Evolutionary conservation across 2,329 filamentous ascomycete genomes (phyloP), one percentile per base, ranked within the genome.

Genomic region (Penicillium psychrosexuale): DNA sequence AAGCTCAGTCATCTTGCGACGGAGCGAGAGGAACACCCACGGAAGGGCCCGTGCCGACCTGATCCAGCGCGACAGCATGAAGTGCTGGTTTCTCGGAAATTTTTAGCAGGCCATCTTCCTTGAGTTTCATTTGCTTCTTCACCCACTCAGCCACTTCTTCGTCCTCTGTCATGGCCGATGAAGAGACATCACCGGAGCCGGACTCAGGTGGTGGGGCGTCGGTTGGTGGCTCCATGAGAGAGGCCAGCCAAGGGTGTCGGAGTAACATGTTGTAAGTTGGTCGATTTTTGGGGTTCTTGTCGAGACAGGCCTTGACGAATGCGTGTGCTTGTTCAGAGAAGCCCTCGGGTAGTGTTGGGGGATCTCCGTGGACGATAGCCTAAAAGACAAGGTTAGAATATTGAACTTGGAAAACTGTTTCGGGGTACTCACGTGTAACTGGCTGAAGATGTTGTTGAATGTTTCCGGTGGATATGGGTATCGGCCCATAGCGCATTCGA

Each of bases 281-380:
- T n/a, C 94, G 86, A 56, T 95, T 84, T 63, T 90, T 89, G 8
- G 94, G 90, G 22, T 90, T 88, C 74, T 99, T 99, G 79, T 97
- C 91, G 44, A 99, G 80, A 71, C 94, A 97, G 42, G 87, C 87
- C 37, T 83, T 82, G 24, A 99, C 93, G 75, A 99, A 99, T 65
- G 93, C 88, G 53, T 86, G 87, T 2, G 93, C 91, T 6, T 84
- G 81, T 53, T 88, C 82, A 0, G 92, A 94, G 72, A 89, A 99
- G 27, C 84, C 86, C 53, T 89, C 84, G 5, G 94, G 94, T 31
- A 99, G 84, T 67, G 89, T 86, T 11, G 94, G 94, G 13, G 94
- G 91, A n/a, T 96, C 91, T 47, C 94, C 94, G 70, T 97, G 91
- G 34, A 99, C 94, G 69, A 99, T 99, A 53, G 94, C 94, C 94